Evolutionary conservation across 345 rosid genomes (phyloP).

Genomic region (Cardiospermum halicacabum): DNA sequence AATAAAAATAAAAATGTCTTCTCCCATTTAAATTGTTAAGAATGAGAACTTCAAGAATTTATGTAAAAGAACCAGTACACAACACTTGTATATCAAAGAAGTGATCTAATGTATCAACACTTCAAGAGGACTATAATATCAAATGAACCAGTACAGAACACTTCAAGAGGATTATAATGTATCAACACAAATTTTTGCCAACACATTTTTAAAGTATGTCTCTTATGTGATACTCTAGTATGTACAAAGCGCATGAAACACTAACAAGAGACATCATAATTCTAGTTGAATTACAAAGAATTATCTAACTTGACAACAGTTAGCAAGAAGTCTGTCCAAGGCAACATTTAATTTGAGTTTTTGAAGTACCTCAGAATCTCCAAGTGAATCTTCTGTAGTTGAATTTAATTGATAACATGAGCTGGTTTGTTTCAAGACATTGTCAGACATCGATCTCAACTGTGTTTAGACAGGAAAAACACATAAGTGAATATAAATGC

Average conservation of each 20-base stretch:
- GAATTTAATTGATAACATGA: constrained; percentile 23
- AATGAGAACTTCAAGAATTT: neutral
- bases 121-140: too few species aligned
- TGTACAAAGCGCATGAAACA: too few species aligned
- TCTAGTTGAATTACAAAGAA: neutral
- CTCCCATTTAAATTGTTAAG: neutral
- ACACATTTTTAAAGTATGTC: too few species aligned
- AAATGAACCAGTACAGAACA: neutral
- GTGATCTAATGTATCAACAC: neutral
- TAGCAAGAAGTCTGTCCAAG: neutral
- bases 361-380: constrained; percentile 40
- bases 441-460: constrained; percentile 42
- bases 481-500: neutral
- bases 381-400: constrained; percentile 36
- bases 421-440: constrained; percentile 27
- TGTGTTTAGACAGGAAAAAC: constrained; percentile 23
- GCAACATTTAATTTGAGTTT: neutral
- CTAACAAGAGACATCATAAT: too few species aligned
- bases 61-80: neutral
- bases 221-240: too few species aligned
- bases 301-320: neutral
- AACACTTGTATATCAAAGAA: neutral
- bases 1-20: neutral
- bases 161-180: neutral
- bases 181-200: neutral